Evolutionary conservation across 306 rosid genomes (phyloP), one percentile per base, ranked within the genome.

Genomic region (Inga laurina): DNA sequence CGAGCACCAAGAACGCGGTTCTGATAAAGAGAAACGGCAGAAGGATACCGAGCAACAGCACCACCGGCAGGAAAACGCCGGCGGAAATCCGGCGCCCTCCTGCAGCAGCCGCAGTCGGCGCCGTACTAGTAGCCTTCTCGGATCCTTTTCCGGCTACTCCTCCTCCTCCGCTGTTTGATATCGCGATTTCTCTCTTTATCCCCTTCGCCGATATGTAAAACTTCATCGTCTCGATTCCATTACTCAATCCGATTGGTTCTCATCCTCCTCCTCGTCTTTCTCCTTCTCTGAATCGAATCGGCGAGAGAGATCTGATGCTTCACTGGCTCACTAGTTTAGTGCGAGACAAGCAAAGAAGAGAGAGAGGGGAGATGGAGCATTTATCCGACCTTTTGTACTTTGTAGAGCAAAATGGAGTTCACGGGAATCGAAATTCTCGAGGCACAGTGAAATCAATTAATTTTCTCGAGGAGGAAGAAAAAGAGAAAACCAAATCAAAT

Each of bases 201-300:
- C 97, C 97, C 78, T 86, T 90, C 13, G 97, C 66, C 10, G 97
- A 95, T 82, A 93, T 93, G 76, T 91, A 95, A 72, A 90, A 91
- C 93, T 93, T 95, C 98, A 95, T 93, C 74, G 72, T 84, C 84
- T 51, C 68, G 78, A n/a, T 74, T 83, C 91, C 89, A 78, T 85
- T 30, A 74, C 86, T 85, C 32, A 70, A 89, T 83, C 81, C 44
- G 43, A 64, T 30, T 46, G 67, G 79, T 61, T 51, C 61, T 39
- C 43, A 39, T 59, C 2, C 27, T 62, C 52, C 52, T 9, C 3
- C 11, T 44, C 13, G 13, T 49, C 21, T 49, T 15, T 2, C 2
- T 59, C 67, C 62, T 61, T 0, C n/a, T 62, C 2, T 6, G 11
- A 78, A 82, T 79, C 30, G 66, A 43, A 48, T 66, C 75, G 69